phyloP scores from a whole-genome alignment of 331 rosid species.

The Cydonia oblonga region DNA sequence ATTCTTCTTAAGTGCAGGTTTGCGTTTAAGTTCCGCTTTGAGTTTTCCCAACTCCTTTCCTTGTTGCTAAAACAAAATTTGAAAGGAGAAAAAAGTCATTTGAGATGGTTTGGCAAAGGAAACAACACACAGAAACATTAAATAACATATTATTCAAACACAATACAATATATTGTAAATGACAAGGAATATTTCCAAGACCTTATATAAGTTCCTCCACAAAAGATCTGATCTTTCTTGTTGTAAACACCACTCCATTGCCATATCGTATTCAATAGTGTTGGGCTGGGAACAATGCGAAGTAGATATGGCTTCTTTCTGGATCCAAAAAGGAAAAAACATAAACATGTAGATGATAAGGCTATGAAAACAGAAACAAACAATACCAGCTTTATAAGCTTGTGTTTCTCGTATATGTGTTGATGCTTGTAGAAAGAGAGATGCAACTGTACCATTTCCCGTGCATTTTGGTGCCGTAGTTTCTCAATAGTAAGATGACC shows the following conservation, averaged over 20 bases:
- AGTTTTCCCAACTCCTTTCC: conserved; percentile 48
- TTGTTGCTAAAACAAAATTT: conserved; percentile 37
- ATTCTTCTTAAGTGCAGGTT: conserved; percentile 30
- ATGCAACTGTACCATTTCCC: conserved; percentile 38
- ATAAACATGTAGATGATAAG: background rate
- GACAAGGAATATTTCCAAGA: conserved; percentile 6
- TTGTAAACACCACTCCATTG: conserved; percentile 70
- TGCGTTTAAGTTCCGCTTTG: conserved; percentile 39
- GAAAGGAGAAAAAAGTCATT: background rate
- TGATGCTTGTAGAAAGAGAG: background rate
- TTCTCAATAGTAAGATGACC: conserved; percentile 63
- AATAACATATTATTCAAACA: background rate
- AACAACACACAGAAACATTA: background rate
- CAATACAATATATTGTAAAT: background rate
- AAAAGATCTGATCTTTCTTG: conserved; percentile 44
- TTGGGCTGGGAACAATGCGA: conserved; percentile 93
- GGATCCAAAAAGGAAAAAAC: background rate
- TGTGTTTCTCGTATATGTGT: background rate
- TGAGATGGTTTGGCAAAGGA: conserved; percentile 3
- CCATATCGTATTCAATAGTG: conserved; percentile 79
- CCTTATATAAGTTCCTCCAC: conserved; percentile 52
- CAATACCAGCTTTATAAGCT: background rate
- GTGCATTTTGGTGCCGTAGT: conserved; percentile 31
- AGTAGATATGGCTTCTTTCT: conserved; percentile 89
- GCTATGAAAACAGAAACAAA: background rate